A percentile compares a stretch with the other conserved stretches of the same genome.
Conservation (phyloP, 148 eudicot genomes). For the Tetragonia tetragonoides region DNA sequence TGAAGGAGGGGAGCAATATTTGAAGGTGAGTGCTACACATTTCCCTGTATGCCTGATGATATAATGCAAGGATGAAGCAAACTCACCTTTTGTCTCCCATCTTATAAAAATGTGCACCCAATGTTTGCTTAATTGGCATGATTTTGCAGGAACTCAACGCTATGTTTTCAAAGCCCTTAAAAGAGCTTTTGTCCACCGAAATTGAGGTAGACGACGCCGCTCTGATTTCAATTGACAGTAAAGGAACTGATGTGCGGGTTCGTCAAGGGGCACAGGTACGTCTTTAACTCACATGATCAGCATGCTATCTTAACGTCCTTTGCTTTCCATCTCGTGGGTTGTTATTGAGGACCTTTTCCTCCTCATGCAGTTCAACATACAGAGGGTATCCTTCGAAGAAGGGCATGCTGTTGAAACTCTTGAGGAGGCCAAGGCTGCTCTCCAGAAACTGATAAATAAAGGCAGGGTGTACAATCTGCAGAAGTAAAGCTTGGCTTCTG, state of each 20-base stretch:
- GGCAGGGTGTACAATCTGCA: constrained; percentile 63
- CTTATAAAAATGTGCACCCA: not conserved
- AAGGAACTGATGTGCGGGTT: constrained; percentile 89
- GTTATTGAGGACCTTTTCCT: not conserved
- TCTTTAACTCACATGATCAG: not conserved
- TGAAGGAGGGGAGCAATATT: constrained; percentile 92
- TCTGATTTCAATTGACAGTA: constrained; percentile 91
- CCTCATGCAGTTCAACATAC: constrained; percentile 73
- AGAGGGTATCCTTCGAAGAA: constrained; percentile 82
- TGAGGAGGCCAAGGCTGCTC: constrained; percentile 86
- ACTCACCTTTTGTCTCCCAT: no score
- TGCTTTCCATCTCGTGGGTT: not conserved
- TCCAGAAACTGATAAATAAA: constrained; percentile 61
- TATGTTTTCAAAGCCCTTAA: constrained; percentile 86
- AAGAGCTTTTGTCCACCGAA: constrained; percentile 70
- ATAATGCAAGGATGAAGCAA: not conserved
- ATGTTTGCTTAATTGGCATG: not conserved
- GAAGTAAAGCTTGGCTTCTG: constrained; percentile 26
- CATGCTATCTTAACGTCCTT: not conserved
- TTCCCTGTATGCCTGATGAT: not conserved
- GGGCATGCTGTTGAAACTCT: constrained; percentile 77
- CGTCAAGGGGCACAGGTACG: constrained; percentile 97
- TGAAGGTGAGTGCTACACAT: constrained; percentile 60
- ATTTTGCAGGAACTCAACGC: constrained; percentile 78
- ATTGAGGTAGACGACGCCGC: constrained; percentile 94